A percentile compares a stretch with the other conserved stretches of the same genome.
phyloP scores from a whole-genome alignment of 768 basidiomycete species.

The Butyriboletus loyo region DNA sequence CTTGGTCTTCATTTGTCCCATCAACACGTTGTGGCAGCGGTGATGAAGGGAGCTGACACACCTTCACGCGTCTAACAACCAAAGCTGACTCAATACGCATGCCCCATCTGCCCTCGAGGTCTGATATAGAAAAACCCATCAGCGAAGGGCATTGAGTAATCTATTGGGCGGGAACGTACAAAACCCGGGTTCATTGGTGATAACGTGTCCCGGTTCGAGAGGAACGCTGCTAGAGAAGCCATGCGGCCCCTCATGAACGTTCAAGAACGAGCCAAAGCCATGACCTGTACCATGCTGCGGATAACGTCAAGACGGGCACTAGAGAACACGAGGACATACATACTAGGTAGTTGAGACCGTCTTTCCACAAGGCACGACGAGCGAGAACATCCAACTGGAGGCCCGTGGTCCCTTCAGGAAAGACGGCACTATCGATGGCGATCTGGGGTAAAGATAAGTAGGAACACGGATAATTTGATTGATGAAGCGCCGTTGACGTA shows the following conservation, averaged over 20 bases:
- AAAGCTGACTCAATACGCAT: slow-evolving; percentile 91
- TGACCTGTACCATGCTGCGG: slow-evolving; percentile 87
- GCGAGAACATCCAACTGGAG: slow-evolving; percentile 83
- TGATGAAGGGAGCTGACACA: slow-evolving; percentile 13
- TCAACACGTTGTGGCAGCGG: slow-evolving; percentile 2
- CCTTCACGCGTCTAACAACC: slow-evolving; percentile 61
- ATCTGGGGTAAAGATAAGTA: slow-evolving; percentile 50
- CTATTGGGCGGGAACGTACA: slow-evolving; percentile 48
- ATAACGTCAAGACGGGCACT: slow-evolving; percentile 18
- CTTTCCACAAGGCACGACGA: slow-evolving; percentile 84
- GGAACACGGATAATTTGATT: slow-evolving; percentile 9
- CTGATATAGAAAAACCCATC: slow-evolving; percentile 34
- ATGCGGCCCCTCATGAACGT: slow-evolving; percentile 82
- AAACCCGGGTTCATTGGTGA: slow-evolving; percentile 94
- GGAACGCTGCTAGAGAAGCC: slow-evolving; percentile 69
- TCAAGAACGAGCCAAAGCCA: slow-evolving; percentile 84
- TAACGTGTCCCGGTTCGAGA: slow-evolving; percentile 81
- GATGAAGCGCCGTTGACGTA: slow-evolving; percentile 42
- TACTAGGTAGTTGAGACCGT: slow-evolving; percentile 78
- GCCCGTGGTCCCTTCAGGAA: slow-evolving; percentile 88
- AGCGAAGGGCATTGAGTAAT: slow-evolving; percentile 16
- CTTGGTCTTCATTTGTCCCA: slow-evolving; percentile 50
- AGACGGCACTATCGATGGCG: slow-evolving; percentile 84
- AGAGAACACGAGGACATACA: slow-evolving; percentile 25
- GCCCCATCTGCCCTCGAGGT: slow-evolving; percentile 79